Percentiles rank a stretch among this genome's conserved stretches.
Evolutionary conservation across 2,329 filamentous ascomycete species (phyloP).

Genomic region (Pseudocercospora fijiensis): DNA sequence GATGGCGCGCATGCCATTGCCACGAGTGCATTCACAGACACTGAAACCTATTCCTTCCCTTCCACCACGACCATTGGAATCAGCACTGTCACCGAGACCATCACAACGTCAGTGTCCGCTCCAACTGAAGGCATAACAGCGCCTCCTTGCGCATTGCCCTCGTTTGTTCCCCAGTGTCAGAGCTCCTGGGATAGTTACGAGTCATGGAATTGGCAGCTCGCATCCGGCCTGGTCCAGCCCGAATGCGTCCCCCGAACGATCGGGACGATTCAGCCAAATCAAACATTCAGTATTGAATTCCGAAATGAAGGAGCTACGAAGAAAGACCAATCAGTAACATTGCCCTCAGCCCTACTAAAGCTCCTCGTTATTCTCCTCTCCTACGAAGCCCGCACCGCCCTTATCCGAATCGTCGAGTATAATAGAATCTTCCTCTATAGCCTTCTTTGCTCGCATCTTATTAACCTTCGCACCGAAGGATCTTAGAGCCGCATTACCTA

Average conservation of each 20-base stretch:
- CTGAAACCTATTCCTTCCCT: neutral
- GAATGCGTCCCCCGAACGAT: conserved; percentile 1
- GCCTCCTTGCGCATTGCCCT: conserved; percentile 17
- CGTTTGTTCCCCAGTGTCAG: conserved; percentile 19
- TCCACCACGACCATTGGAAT: neutral
- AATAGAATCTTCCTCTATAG: too few relatives aligned
- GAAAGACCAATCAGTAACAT: too few relatives aligned
- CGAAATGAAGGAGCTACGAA: too few relatives aligned
- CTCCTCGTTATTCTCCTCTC: too few relatives aligned
- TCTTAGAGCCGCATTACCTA: too few relatives aligned
- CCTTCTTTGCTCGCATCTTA: too few relatives aligned
- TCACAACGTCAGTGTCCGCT: neutral
- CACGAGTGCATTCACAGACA: conserved; percentile 1
- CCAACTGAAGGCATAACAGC: neutral
- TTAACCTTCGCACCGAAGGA: too few relatives aligned
- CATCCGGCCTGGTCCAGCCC: neutral
- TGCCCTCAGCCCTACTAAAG: too few relatives aligned
- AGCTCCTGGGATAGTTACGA: conserved; percentile 13
- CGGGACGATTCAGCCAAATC: conserved; percentile 2
- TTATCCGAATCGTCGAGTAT: too few relatives aligned
- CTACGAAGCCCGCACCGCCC: too few relatives aligned
- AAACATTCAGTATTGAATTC: neutral
- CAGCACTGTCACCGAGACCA: neutral
- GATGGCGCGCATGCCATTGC: conserved; percentile 6
- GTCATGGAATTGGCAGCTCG: neutral